Evolutionary conservation across 2,329 filamentous ascomycete species (phyloP), one percentile per base, ranked within the genome.

Genomic region (Rhexocercosporidium sp.): DNA sequence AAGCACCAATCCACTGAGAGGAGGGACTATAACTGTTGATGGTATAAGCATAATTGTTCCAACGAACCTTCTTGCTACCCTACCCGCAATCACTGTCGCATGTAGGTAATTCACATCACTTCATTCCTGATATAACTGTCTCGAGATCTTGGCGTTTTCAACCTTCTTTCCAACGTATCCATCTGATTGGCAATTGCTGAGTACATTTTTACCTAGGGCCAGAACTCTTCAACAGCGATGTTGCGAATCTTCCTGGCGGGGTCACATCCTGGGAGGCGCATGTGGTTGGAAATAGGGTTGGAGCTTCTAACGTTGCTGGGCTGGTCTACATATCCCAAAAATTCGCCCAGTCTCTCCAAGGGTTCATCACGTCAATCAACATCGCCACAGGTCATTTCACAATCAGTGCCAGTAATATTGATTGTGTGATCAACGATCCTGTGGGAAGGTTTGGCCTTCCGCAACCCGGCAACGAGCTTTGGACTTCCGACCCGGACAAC

Each of bases 401-500:
- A 41, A 53, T 73, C 11, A 39, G 57, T 59, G 9, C 60, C 16
- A 31, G 41, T 14, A 61, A 66, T 14, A 64, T 67, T 9, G 64
- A 62, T 27, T 65, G 64, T 41, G 62, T 71, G 6, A 76, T 81
- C 73, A 83, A 80, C 63, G 82, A 84, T 62, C 82, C 82, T 16
- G 41, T 81, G 60, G 82, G 77, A 3, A 76, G 81, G 5, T 84
- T 81, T 72, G 78, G 79, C 6, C 76, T 78, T 11, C 78, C 76
- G 11, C 82, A 79, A 63, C 72, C 66, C 2, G 76, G 72, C 0
- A 73, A 76, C 11, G 80, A 80, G 0, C 79, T 81, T 63, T 84
- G 83, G 76, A 81, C 82, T 0, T 81, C 81, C 1, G 83, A 85
- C 69, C 81, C 83, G 59, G 76, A 81, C 64, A 85, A 79, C 66